Conservation (phyloP, 78 protist genomes). For the Dictyostelium firmibasis region DNA sequence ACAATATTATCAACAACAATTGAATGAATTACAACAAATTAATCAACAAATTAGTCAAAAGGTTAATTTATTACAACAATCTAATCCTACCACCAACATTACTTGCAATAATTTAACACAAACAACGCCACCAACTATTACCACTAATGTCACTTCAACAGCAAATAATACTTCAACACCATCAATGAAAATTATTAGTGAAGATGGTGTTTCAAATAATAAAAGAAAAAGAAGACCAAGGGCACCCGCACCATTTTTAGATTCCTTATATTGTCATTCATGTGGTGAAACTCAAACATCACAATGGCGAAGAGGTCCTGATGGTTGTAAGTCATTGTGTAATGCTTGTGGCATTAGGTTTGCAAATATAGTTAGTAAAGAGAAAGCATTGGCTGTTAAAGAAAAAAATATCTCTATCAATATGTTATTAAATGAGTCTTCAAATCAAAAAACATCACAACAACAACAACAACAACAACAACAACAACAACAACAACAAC, state of each 20-base stretch:
- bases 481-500: background rate
- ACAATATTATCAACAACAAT: conserved; percentile 24
- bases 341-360: conserved; percentile 80
- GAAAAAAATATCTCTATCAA: conserved; percentile 25
- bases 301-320: conserved; percentile 79
- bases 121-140: background rate
- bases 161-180: background rate
- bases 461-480: background rate
- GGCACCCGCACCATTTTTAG: conserved; percentile 78
- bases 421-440: background rate
- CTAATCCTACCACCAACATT: background rate
- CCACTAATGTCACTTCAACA: background rate
- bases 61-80: background rate
- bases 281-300: conserved; percentile 77
- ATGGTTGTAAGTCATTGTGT: conserved; percentile 78
- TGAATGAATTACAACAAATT: background rate
- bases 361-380: conserved; percentile 77
- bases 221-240: conserved; percentile 76
- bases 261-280: conserved; percentile 39
- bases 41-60: background rate
- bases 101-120: background rate
- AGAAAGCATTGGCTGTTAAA: conserved; percentile 3
- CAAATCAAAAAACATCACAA: background rate
- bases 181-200: background rate
- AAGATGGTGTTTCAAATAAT: background rate